Conservation (phyloP, 345 rosid species). For the Rubroshorea leprosula region DNA sequence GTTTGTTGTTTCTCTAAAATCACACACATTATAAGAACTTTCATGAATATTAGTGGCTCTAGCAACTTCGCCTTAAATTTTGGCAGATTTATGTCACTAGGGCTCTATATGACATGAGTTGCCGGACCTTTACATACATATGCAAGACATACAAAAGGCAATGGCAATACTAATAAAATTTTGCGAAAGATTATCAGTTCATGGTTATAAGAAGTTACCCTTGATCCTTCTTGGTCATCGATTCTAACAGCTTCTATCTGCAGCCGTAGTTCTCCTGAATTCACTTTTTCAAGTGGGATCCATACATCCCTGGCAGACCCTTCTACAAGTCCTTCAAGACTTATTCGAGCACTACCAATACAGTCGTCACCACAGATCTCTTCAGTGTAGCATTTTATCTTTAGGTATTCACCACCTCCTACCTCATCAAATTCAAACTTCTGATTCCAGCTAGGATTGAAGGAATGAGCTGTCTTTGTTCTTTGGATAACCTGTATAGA, state of each 20-base stretch:
- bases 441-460: conserved; percentile 59
- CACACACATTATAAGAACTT: too few species aligned
- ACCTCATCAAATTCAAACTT: conserved; percentile 87
- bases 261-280: conserved; percentile 82
- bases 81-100: too few species aligned
- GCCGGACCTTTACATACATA: too few species aligned
- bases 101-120: too few species aligned
- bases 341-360: conserved; percentile 81
- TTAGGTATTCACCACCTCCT: conserved; percentile 71
- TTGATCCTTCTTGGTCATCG: conserved; percentile 53
- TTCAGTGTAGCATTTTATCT: conserved; percentile 66
- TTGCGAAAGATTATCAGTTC: background rate
- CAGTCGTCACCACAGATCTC: conserved; percentile 74
- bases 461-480: conserved; percentile 54
- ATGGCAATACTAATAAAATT: background rate
- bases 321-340: conserved; percentile 74
- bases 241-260: conserved; percentile 63
- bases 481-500: conserved; percentile 53
- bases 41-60: too few species aligned
- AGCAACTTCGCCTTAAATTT: too few species aligned
- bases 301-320: conserved; percentile 68
- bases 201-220: conserved; percentile 30
- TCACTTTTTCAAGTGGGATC: conserved; percentile 91
- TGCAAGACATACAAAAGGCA: too few species aligned
- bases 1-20: too few species aligned